Evolutionary conservation across 2,329 filamentous ascomycete species (phyloP), one percentile per base, ranked within the genome.

Genomic region (Aureobasidium sp.): DNA sequence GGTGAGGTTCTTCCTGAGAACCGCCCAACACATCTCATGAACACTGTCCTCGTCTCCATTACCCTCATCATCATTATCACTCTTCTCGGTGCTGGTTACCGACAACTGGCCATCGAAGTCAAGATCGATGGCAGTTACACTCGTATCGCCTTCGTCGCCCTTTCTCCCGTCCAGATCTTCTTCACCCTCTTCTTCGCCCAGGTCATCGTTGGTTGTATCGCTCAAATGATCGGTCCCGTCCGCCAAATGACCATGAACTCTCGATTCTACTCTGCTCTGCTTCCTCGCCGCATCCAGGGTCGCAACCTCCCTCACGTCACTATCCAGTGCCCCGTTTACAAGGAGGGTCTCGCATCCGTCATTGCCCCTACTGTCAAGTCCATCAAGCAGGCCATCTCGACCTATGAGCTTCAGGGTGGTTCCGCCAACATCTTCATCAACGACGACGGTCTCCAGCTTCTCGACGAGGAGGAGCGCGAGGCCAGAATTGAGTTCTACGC

Each of bases 311-410:
- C 87, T 2, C 88, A 90, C 69, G 79, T 90, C 64, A 79, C 76
- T 3, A 88, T 95, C 43, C 90, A 95, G 69, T 92, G 89, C 71
- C 90, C 90, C 4, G 88, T 95, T 0, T 95, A 94, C 77, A 94
- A 93, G 72, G 90, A 95, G 71, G 89, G 89, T 65, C 79, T 95
- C 2, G 76, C 76, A 37, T 83, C 79, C 63, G 90, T 95, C 72
- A 91, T 92, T 67, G 81, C 80, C 21, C 89, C 89, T 8, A 93
- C 89, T 0, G 83, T 92, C 67, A 84, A 84, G 68, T 91, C 88
- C 1, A 81, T 92, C 74, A 90, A 90, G 74, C 81, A 86, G 67
- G 87, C 87, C 64, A 89, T 90, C 69, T 87, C 85, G 33, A 89
- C 85, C 0, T 90, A 90, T 68, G 87, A 90, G 69, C 78, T 89